Conservation (phyloP, 768 basidiomycete species). For the Tylopilus vinaceipallidus region DNA sequence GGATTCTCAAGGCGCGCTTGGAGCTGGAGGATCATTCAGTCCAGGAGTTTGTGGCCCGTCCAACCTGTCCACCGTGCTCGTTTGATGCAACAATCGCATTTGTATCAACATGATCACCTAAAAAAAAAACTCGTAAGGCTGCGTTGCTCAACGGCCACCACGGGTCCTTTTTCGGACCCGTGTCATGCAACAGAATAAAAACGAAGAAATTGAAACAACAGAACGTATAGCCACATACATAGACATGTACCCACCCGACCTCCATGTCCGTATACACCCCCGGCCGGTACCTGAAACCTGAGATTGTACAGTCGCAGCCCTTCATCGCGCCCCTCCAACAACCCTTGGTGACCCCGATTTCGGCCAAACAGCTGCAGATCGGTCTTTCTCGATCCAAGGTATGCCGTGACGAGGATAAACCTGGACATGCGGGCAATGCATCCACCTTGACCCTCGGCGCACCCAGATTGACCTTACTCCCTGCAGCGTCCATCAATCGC, state of each 20-base stretch:
- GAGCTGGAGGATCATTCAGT: too few species aligned
- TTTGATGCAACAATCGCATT: slow-evolving; percentile 65
- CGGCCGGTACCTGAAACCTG: slow-evolving; percentile 54
- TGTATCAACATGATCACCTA: slow-evolving; percentile 70
- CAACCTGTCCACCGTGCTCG: slow-evolving; percentile 55
- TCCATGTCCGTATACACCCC: slow-evolving; percentile 79
- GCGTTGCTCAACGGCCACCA: background rate
- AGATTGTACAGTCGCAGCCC: slow-evolving; percentile 45
- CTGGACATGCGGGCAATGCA: slow-evolving; percentile 66
- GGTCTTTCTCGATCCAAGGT: slow-evolving; percentile 81
- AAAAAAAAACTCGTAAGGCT: background rate
- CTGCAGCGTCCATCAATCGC: too few species aligned
- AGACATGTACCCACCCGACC: slow-evolving; percentile 56
- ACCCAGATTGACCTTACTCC: too few species aligned
- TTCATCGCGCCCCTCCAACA: slow-evolving; percentile 67
- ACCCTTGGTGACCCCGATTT: slow-evolving; percentile 37
- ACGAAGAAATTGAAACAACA: too few species aligned
- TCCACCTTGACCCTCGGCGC: slow-evolving; percentile 26
- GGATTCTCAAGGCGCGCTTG: too few species aligned
- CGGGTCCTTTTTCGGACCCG: too few species aligned
- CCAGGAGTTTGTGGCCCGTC: slow-evolving; percentile 72
- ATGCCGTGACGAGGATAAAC: slow-evolving; percentile 74
- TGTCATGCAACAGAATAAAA: too few species aligned
- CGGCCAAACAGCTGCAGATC: slow-evolving; percentile 84
- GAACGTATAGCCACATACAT: slow-evolving; percentile 59